Evolutionary conservation across 371 early-diverging fungal species (phyloP).

Genomic region (Apophysomyces sp.): DNA sequence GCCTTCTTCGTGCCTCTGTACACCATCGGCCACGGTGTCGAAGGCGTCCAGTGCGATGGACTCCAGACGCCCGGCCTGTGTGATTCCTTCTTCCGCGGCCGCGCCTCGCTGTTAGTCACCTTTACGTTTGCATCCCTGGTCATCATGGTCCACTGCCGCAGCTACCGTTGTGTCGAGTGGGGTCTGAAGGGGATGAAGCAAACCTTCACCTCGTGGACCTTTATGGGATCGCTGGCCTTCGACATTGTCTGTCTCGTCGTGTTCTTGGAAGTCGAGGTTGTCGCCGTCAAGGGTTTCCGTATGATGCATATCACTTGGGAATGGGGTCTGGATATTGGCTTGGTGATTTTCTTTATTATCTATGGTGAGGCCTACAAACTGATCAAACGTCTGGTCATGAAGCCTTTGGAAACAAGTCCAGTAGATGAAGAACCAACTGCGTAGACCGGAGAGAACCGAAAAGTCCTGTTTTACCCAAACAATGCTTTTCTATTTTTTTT

Average conservation of each 20-base stretch:
- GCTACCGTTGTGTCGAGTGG: slow-evolving; percentile 60
- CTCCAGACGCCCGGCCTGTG: slow-evolving; percentile 45
- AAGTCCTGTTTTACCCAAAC: too few species aligned
- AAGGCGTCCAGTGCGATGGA: slow-evolving; percentile 59
- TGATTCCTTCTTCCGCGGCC: slow-evolving; percentile 62
- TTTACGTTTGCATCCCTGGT: slow-evolving; percentile 61
- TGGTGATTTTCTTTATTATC: slow-evolving; percentile 48
- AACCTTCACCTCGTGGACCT: slow-evolving; percentile 49
- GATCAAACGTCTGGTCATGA: slow-evolving; percentile 22
- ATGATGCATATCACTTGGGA: slow-evolving; percentile 64
- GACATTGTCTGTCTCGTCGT: slow-evolving; percentile 51
- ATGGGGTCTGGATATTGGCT: slow-evolving; percentile 64
- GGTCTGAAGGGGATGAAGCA: slow-evolving; percentile 28
- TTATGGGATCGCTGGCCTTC: slow-evolving; percentile 47
- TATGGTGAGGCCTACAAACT: slow-evolving; percentile 56
- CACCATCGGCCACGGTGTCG: slow-evolving; percentile 45
- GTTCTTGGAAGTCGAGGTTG: slow-evolving; percentile 63
- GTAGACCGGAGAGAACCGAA: neutral
- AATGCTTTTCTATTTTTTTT: too few species aligned
- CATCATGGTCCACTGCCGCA: slow-evolving; percentile 65
- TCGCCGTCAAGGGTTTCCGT: slow-evolving; percentile 63
- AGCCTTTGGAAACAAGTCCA: slow-evolving; percentile 5
- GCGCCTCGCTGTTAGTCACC: slow-evolving; percentile 57
- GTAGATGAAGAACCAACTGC: neutral
- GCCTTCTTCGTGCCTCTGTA: slow-evolving; percentile 59